Base-by-base conservation (phyloP, 2,329 filamentous ascomycete species). In the Arthroderma sp. region DNA sequence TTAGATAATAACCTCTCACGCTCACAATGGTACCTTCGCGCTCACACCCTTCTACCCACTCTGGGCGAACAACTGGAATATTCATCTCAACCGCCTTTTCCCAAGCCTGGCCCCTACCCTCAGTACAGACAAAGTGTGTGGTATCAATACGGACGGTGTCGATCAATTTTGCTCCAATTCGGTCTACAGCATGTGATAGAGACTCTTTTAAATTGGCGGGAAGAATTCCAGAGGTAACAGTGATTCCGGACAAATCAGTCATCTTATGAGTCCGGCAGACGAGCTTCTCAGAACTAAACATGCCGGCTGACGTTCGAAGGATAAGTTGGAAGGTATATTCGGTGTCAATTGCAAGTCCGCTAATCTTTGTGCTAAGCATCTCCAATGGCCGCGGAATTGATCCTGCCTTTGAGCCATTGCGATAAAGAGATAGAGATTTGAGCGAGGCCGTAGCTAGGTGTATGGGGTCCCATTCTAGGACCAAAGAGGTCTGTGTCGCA, bases 41-140 rank as follows among this genome's bases (percentile, higher is more conserved):
- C 74, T 97, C 91, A 69, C 93, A 98, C n/a, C 90, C 91, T 65
- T 95, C 87, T 31, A 98, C 82, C 93, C 93, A 98, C 71, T 98
- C 93, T 19, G 93, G 93, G 39, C 93, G 82, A 21, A 98, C 93
- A 9, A 98, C 89, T 6, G 93, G 93, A 56, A 98, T 95, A 71
- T 97, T 98, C 82, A 91, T 94, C 76, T 97, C 91, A 31, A 91
- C 85, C 0, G 93, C 93, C 77, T 93, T 94, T 74, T 98, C 93
- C 93, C 93, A 98, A 11, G 86, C 81, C 54, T 87, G 80, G 33
- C 93, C 93, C 57, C 91, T 79, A 31, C 91, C 91, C 71, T 98
- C 93, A 8, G 89, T 95, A 62, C 91, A 97, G 59, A 98, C 89
- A 70, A 98, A 98, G 73, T 98, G 93, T 15, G 93, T 98, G 0